Evolutionary conservation across 257 asterid species (phyloP).

Genomic region (Paulownia fortunei): DNA sequence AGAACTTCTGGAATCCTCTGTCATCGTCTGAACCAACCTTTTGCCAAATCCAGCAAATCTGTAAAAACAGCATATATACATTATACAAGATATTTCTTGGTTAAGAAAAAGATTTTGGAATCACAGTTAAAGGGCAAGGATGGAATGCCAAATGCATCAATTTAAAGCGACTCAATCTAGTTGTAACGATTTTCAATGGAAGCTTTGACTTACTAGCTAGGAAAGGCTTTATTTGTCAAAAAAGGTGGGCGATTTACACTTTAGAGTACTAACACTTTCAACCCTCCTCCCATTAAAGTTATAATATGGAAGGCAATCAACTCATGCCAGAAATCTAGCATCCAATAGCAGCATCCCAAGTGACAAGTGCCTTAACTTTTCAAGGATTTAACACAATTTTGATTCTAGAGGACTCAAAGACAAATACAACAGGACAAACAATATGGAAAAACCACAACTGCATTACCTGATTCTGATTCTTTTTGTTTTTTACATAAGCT

Average conservation of each 20-base stretch:
- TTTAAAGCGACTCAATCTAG: no score
- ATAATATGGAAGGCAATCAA: neutral
- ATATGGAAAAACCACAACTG: neutral
- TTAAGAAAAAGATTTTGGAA: no score
- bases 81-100: neutral
- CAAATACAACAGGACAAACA: neutral
- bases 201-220: no score
- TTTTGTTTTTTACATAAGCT: conserved; percentile 86
- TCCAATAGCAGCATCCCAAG: neutral
- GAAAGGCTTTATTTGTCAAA: neutral
- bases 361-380: neutral
- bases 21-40: conserved; percentile 78
- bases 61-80: conserved; percentile 23
- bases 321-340: neutral
- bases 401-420: neutral
- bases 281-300: neutral
- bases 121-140: neutral
- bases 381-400: neutral
- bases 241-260: neutral
- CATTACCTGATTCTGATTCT: conserved; percentile 93
- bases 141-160: no score
- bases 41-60: conserved; percentile 97
- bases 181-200: no score
- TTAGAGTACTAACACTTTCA: no score
- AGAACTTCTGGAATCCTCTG: conserved; percentile 82